Evolutionary conservation across 1,284 basidiomycete species (phyloP).

Genomic region (Mycosarcoma maydis): DNA sequence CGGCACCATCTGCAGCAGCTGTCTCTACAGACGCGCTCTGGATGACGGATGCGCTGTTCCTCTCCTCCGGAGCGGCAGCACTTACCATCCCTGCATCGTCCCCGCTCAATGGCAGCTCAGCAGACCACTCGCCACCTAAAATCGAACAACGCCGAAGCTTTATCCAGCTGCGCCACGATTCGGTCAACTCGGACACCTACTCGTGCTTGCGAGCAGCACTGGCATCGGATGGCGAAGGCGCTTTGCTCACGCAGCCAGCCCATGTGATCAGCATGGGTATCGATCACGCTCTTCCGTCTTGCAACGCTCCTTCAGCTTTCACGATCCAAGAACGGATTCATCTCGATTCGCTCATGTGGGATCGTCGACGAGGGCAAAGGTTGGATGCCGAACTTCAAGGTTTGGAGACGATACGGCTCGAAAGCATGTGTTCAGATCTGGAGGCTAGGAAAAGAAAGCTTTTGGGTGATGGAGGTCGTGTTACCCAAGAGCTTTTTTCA

Average conservation of each 20-base stretch:
- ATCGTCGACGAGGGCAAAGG: slow-evolving; percentile 32
- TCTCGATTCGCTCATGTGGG: slow-evolving; percentile 50
- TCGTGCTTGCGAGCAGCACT: slow-evolving; percentile 40
- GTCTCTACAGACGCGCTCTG: neutral
- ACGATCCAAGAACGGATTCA: slow-evolving; percentile 34
- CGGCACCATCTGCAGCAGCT: slow-evolving; percentile 3
- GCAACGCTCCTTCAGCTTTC: slow-evolving; percentile 18
- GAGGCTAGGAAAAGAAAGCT: slow-evolving; percentile 33
- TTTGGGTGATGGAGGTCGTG: slow-evolving; percentile 16
- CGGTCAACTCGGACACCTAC: slow-evolving; percentile 38
- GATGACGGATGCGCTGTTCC: slow-evolving; percentile 25
- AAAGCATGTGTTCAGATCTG: slow-evolving; percentile 21
- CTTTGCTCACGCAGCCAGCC: slow-evolving; percentile 31
- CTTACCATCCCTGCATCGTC: slow-evolving; percentile 18
- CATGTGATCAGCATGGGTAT: slow-evolving; percentile 30
- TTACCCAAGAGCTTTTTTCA: slow-evolving; percentile 15
- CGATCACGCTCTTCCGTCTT: slow-evolving; percentile 26
- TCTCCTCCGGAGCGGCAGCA: slow-evolving; percentile 26
- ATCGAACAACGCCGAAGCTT: slow-evolving; percentile 19
- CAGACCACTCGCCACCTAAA: slow-evolving; percentile 4
- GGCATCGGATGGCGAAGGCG: slow-evolving; percentile 40
- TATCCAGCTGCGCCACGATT: slow-evolving; percentile 37
- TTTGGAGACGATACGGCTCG: slow-evolving; percentile 21
- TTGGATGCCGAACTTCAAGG: slow-evolving; percentile 35
- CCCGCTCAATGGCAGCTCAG: too few species aligned